Evolutionary conservation across 345 rosid species (phyloP).

Genomic region (rapeseed (Brassica napus)): DNA sequence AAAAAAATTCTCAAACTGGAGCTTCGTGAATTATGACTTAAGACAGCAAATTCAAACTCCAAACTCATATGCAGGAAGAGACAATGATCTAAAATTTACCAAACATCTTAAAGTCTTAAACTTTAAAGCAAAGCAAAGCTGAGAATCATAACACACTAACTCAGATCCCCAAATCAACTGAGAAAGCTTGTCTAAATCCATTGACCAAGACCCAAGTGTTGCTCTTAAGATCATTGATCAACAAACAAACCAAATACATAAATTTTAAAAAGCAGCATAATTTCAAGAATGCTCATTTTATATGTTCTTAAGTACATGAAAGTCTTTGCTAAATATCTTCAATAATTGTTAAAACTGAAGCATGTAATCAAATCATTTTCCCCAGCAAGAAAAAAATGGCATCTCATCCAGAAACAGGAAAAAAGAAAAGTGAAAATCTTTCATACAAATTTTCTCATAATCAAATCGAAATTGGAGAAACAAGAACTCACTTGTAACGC

Average conservation of each 20-base stretch:
- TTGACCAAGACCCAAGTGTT: neutral
- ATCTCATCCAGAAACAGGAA: slow-evolving; percentile 17
- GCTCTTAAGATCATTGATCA: slow-evolving; percentile 15
- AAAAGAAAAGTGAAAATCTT: slow-evolving; percentile 12
- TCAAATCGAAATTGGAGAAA: slow-evolving; percentile 43
- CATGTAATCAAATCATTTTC: slow-evolving; percentile 25
- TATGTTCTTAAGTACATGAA: slow-evolving; percentile 5
- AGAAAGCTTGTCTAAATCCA: neutral
- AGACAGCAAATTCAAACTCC: slow-evolving; percentile 15
- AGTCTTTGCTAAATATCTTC: slow-evolving; percentile 29
- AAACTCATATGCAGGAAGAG: slow-evolving; percentile 6
- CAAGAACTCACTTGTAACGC: slow-evolving; percentile 78
- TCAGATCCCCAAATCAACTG: slow-evolving; percentile 2
- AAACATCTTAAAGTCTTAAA: slow-evolving; percentile 11
- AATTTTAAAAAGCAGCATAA: neutral
- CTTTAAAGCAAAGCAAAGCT: slow-evolving; percentile 12
- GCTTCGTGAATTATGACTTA: neutral
- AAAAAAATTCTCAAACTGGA: slow-evolving; percentile 9
- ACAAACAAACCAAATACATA: slow-evolving; percentile 8
- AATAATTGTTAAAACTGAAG: neutral
- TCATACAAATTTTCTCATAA: slow-evolving; percentile 5
- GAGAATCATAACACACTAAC: neutral
- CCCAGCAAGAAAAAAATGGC: slow-evolving; percentile 13
- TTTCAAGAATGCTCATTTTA: slow-evolving; percentile 14
- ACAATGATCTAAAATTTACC: slow-evolving; percentile 12